These are phyloP conservation scores for Clitoria ternatea DNA, from an alignment of 306 rosid genomes.

Conservation along the genomic window DNA sequence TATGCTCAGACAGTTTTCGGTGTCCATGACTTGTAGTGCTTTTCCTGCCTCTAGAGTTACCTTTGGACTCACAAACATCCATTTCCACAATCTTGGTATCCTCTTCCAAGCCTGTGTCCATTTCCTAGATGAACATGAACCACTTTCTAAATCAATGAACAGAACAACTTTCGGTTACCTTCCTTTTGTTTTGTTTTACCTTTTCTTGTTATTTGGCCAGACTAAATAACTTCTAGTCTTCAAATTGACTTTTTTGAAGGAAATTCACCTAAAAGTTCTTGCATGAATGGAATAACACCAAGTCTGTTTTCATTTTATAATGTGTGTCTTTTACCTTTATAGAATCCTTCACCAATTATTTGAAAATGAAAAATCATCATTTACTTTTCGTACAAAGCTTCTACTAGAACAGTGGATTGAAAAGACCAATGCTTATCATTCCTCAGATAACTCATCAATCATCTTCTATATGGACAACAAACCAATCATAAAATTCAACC, in stretches of 20 bases:
- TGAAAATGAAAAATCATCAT: background rate
- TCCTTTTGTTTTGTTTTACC: background rate
- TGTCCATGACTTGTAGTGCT: constrained; percentile 37
- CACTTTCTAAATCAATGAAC: background rate
- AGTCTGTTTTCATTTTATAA: background rate
- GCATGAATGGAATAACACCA: background rate
- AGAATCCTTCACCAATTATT: background rate
- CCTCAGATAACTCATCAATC: background rate
- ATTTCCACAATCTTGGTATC: constrained; percentile 86
- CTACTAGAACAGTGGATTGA: background rate
- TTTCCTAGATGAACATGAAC: constrained; percentile 42
- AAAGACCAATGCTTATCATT: background rate
- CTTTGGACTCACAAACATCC: constrained; percentile 60
- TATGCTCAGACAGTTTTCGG: constrained; percentile 20
- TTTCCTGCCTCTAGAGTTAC: constrained; percentile 42
- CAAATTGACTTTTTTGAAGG: background rate
- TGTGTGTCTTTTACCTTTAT: background rate
- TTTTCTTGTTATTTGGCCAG: background rate
- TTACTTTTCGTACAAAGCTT: background rate
- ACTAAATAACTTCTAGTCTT: background rate
- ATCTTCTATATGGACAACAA: background rate
- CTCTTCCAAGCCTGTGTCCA: constrained; percentile 63
- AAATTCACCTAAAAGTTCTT: background rate
- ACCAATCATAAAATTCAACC: background rate
- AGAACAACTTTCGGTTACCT: background rate